A percentile compares a stretch with the other conserved stretches of the same genome.
Conservation (phyloP, 805 yeast species). For the Saccharomycopsis amapae region DNA sequence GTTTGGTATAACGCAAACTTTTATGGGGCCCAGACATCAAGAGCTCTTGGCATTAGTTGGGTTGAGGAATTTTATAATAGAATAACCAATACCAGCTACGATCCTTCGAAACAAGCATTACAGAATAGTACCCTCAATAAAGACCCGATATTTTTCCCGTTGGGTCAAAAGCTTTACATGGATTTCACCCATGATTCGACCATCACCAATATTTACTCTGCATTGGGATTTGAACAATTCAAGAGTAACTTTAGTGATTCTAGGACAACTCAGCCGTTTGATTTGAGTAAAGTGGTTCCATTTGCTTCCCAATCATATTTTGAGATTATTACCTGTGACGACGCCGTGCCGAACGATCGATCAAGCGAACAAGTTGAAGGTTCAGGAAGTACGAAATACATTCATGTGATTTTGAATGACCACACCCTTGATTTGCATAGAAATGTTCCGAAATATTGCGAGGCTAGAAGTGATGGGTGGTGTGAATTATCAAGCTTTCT, state of each 20-base stretch:
- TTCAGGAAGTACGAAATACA: conserved; percentile 8
- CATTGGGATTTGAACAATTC: conserved; percentile 44
- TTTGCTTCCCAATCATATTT: conserved; percentile 22
- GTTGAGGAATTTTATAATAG: conserved; percentile 35
- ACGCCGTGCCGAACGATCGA: conserved; percentile 18
- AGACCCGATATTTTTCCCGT: conserved; percentile 29
- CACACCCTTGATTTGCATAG: conserved; percentile 19
- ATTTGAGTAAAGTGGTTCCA: conserved; percentile 22
- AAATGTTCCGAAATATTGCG: conserved; percentile 22
- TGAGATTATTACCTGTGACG: conserved; percentile 22
- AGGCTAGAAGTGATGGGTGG: conserved; percentile 23
- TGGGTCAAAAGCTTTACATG: conserved; percentile 48
- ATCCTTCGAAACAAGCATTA: conserved; percentile 41
- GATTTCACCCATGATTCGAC: conserved; percentile 75
- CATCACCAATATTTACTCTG: conserved; percentile 51
- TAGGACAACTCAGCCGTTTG: conserved; percentile 17
- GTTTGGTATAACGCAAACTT: conserved; percentile 56
- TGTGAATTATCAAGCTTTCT: conserved; percentile 21
- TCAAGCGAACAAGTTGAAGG: background rate
- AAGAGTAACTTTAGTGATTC: conserved; percentile 18
- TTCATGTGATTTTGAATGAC: conserved; percentile 22
- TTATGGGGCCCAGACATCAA: conserved; percentile 54
- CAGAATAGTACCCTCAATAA: conserved; percentile 37
- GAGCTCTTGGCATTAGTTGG: conserved; percentile 55
- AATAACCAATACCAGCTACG: conserved; percentile 40